These are phyloP conservation scores for Trichomonascaceae sp. DNA, from an alignment of 1,139 yeast species.

Conservation along the genomic window DNA sequence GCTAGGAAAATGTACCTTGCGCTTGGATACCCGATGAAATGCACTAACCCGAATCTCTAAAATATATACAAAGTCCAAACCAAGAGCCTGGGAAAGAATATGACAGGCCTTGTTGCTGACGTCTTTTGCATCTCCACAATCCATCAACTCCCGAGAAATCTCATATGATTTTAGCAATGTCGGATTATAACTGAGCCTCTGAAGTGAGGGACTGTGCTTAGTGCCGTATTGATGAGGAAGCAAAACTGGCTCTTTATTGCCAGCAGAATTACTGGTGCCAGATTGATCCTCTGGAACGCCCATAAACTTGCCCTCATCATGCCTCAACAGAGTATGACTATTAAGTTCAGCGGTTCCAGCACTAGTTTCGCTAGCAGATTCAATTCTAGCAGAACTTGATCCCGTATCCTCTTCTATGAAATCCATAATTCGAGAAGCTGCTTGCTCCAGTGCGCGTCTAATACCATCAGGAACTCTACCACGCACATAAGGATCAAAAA, in stretches of 20 bases:
- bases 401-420: slow-evolving; percentile 33
- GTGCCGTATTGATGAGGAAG: slow-evolving; percentile 12
- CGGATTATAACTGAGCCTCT: slow-evolving; percentile 13
- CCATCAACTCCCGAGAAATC: slow-evolving; percentile 39
- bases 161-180: slow-evolving; percentile 26
- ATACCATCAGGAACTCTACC: slow-evolving; percentile 35
- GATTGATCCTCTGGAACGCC: not conserved
- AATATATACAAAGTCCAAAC: slow-evolving; percentile 48
- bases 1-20: not conserved
- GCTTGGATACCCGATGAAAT: slow-evolving; percentile 12
- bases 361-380: slow-evolving; percentile 13
- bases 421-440: slow-evolving; percentile 42
- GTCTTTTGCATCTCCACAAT: slow-evolving; percentile 34
- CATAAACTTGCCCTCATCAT: not conserved
- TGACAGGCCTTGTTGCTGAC: slow-evolving; percentile 35
- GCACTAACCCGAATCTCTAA: slow-evolving; percentile 45
- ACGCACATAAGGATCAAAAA: slow-evolving; percentile 49
- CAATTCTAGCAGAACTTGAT: slow-evolving; percentile 17
- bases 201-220: slow-evolving; percentile 8
- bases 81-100: slow-evolving; percentile 36
- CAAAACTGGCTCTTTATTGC: not conserved
- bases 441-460: slow-evolving; percentile 34
- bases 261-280: not conserved
- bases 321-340: not conserved
- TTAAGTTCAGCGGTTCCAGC: slow-evolving; percentile 1